Evolutionary conservation across 352 stramenopile species (phyloP).

Genomic region (Phytopythium ostracodes): DNA sequence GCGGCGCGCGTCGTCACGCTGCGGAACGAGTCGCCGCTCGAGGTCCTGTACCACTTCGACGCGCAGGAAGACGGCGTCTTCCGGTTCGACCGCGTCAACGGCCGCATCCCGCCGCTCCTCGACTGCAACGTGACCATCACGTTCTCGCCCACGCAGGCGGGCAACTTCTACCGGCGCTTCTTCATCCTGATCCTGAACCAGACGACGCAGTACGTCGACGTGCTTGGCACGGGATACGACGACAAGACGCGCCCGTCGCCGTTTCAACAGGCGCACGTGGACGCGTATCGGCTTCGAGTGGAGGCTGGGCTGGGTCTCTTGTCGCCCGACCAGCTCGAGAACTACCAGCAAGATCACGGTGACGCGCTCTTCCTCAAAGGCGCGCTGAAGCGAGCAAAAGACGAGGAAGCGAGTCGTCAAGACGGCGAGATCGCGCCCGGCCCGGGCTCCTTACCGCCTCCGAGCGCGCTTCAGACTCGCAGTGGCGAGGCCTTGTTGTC

Average conservation of each 20-base stretch:
- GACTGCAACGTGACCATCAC: conserved; percentile 79
- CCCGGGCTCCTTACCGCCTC: conserved; percentile 11
- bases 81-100: conserved; percentile 72
- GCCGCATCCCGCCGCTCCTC: conserved; percentile 74
- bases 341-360: conserved; percentile 64
- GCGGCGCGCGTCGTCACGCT: conserved; percentile 78
- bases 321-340: conserved; percentile 81
- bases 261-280: conserved; percentile 90
- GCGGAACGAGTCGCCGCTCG: conserved; percentile 69
- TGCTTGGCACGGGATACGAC: conserved; percentile 88
- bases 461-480: conserved; percentile 59
- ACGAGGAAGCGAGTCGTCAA: conserved; percentile 8
- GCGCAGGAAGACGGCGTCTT: conserved; percentile 77
- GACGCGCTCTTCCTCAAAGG: conserved; percentile 65
- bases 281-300: conserved; percentile 65
- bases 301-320: conserved; percentile 57
- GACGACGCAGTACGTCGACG: conserved; percentile 80
- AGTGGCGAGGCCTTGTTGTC: conserved; percentile 80
- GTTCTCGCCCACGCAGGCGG: conserved; percentile 68
- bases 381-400: conserved; percentile 25
- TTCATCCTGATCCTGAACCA: conserved; percentile 87
- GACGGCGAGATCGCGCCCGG: conserved; percentile 2
- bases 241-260: conserved; percentile 87
- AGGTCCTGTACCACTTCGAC: conserved; percentile 80
- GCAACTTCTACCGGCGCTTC: conserved; percentile 91